Evolutionary conservation across 257 asterid genomes (phyloP), one percentile per base, ranked within the genome.

Genomic region (Haberlea rhodopensis): DNA sequence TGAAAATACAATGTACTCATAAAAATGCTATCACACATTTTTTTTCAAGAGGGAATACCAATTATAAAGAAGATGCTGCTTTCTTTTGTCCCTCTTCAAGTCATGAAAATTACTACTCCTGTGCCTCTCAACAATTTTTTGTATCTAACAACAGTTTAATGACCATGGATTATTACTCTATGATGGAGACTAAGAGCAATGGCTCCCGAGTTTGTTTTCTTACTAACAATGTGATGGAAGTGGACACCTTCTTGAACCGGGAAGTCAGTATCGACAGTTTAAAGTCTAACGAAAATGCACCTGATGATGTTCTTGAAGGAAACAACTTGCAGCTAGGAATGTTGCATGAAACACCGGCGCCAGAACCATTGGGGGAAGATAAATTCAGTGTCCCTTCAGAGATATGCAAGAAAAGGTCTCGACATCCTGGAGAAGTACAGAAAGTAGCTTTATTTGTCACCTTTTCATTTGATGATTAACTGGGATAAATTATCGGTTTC

Each of bases 361-460:
- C 61, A 1, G 72, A 61, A 65, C 13, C 61, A 32, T 57, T 62
- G 40, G 23, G 40, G 10, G 79, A 68, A 27, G 76, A 78, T 8
- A 62, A 60, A 62, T 27, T 46, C 43, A 51, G n/a, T 49, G 27
- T 48, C 75, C 70, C 72, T 52, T 59, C 71, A 0, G 69, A 69
- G 52, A 57, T 60, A 53, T 66, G 78, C 21, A 87, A 74, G 81
- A 87, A 81, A 79, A 72, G 90, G 73, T 53, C 83, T 13, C 74
- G 73, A 19, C 8, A 40, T 19, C 79, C 78, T 49, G 52, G 65
- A 55, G 74, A 76, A 4, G 85, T 76, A 16, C 6, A 51, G 9
- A 43, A 61, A 46, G 10, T n/a, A 23, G n/a, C 9, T 5, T 29
- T 16, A 19, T 16, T 18, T 18, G 10, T 18, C 13, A 28, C 3